Base-by-base conservation (phyloP, 176 grass and related monocot species). In the Oryza officinalis region DNA sequence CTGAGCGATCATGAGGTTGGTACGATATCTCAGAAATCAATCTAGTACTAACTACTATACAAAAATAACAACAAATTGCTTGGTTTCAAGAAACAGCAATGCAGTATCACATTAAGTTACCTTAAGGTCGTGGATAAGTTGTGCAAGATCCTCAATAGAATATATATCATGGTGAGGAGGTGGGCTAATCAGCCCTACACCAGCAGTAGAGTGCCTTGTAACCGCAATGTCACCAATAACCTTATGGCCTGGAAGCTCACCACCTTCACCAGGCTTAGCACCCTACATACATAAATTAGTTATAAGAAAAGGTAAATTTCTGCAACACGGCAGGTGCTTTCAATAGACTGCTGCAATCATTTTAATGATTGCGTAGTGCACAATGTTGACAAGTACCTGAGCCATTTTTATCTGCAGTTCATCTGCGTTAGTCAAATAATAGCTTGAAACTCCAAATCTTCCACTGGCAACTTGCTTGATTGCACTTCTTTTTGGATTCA, bases 381-480 rank as follows among this genome's bases (percentile, higher is more conserved):
- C 31, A 85, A 45, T 50, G 27, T 35, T 63, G 67, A 57, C 65
- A 75, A 71, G 37, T 96, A 99, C 96, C 96, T 99, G 96, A 57
- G 96, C 96, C 96, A 99, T 99, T 87, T 99, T 99, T 78, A 99
- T 99, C 96, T 99, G 96, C 63, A 99, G 93, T 87, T 96, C 96
- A 87, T 99, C 96, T 22, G 96, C 96, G 78, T 99, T 96, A 61
- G 93, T 99, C 45, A 99, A 81, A 77, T 99, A 99, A 82, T 94
- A 99, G 83, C 93, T 99, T 54, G 90, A 90, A 89, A 99, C 96
- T 63, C 96, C 96, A 92, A 98, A 98, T 43, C 96, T 84, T 67
- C 96, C 96, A 80, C 96, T 99, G 14, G 96, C 96, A 85, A 99
- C 93, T 91, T 99, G 96, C 75, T 99, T 99, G 78, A 99, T 99